A percentile compares a stretch with the other conserved stretches of the same genome.
phyloP scores from a whole-genome alignment of 768 basidiomycete genomes.

The Kwoniella sp. region DNA sequence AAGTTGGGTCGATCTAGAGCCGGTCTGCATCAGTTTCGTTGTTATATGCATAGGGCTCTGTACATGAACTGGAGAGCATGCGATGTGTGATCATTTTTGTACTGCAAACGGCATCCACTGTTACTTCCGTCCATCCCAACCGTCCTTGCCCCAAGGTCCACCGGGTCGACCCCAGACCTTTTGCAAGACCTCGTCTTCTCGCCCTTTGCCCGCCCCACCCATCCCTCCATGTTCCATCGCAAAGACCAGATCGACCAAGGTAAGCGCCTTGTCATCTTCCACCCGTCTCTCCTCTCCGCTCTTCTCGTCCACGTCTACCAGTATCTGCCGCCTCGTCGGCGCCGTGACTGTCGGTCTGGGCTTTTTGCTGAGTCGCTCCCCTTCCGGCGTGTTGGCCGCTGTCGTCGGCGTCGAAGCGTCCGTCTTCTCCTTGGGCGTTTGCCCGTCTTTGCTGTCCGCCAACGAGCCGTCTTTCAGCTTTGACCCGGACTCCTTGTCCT shows the following conservation, averaged over 20 bases:
- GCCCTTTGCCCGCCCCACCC: conserved; percentile 22
- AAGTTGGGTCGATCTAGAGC: no score
- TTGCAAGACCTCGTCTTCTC: conserved; percentile 25
- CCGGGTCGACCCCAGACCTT: conserved; percentile 23
- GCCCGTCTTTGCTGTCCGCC: conserved; percentile 5
- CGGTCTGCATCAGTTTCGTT: no score
- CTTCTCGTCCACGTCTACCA: conserved; percentile 1
- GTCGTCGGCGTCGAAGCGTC: conserved; percentile 3
- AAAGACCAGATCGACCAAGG: conserved; percentile 39
- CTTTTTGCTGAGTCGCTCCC: conserved; percentile 13
- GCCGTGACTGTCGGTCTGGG: neutral
- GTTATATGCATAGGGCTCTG: no score
- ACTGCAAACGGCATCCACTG: no score
- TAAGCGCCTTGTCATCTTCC: conserved; percentile 34
- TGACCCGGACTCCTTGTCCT: neutral
- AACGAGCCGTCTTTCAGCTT: neutral
- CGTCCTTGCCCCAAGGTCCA: conserved; percentile 31
- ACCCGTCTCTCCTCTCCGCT: conserved; percentile 22
- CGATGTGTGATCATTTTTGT: no score
- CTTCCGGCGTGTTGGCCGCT: neutral
- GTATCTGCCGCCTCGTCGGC: conserved; percentile 10
- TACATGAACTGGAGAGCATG: no score
- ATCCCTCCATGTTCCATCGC: conserved; percentile 32
- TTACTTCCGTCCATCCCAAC: conserved; percentile 10
- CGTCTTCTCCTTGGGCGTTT: conserved; percentile 8